A percentile compares a stretch with the other conserved stretches of the same genome.
Conservation (phyloP, 2,329 filamentous ascomycete genomes). For the Xylariaceae sp. region DNA sequence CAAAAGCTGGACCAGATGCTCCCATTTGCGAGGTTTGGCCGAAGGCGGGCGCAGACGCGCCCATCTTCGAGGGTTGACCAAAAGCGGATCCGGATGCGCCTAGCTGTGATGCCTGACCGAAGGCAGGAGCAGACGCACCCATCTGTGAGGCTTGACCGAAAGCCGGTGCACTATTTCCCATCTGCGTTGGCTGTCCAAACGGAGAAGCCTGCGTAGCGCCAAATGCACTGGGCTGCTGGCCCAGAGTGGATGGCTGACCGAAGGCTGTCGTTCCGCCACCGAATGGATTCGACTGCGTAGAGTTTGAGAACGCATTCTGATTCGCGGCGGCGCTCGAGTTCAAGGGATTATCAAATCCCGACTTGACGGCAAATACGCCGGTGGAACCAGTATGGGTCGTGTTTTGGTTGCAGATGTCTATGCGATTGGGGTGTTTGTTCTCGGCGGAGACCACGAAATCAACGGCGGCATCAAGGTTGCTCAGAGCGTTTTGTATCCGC, state of each 20-base stretch:
- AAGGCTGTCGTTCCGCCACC: constrained; percentile 24
- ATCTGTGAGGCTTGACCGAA: constrained; percentile 40
- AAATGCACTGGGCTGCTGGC: constrained; percentile 16
- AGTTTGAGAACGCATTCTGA: constrained; percentile 38
- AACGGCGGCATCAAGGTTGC: constrained; percentile 65
- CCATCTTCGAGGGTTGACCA: constrained; percentile 31
- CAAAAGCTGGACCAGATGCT: constrained; percentile 27
- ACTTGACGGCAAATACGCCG: constrained; percentile 38
- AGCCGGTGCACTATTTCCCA: constrained; percentile 19
- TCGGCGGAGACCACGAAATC: constrained; percentile 61
- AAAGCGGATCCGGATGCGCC: constrained; percentile 33
- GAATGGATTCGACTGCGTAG: constrained; percentile 31
- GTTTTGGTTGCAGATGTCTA: constrained; percentile 54
- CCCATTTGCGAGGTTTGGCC: constrained; percentile 38
- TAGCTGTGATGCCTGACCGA: constrained; percentile 31
- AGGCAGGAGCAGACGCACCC: constrained; percentile 27
- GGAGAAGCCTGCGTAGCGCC: constrained; percentile 4
- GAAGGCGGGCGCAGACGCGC: constrained; percentile 29
- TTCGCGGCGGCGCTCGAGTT: constrained; percentile 30
- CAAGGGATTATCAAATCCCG: constrained; percentile 27
- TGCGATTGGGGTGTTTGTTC: constrained; percentile 69
- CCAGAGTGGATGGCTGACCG: constrained; percentile 29
- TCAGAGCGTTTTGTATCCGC: constrained; percentile 67
- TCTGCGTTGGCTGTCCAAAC: constrained; percentile 23
- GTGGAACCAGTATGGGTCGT: constrained; percentile 39